Evolutionary conservation across 495 filamentous ascomycete genomes (phyloP).

Genomic region (Hypomontagnella submonticulosa): DNA sequence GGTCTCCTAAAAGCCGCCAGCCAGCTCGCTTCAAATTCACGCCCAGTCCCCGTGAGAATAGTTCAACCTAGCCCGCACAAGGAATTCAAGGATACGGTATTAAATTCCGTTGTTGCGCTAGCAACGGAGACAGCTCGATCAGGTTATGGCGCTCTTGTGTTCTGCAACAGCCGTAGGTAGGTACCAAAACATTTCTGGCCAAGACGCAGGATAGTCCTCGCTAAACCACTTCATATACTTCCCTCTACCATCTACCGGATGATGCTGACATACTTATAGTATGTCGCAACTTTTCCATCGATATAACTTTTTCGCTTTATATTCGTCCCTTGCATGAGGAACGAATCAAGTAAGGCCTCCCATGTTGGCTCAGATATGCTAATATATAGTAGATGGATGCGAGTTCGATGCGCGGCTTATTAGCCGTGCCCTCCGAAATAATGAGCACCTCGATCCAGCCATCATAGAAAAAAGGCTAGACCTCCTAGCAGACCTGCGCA

Average conservation of each 20-base stretch:
- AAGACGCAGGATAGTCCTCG: neutral
- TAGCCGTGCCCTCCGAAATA: slow-evolving; percentile 68
- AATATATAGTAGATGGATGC: slow-evolving; percentile 54
- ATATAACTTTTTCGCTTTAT: neutral
- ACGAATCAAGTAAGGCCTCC: neutral
- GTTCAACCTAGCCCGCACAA: slow-evolving; percentile 67
- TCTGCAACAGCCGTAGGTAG: slow-evolving; percentile 72
- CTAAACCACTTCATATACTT: slow-evolving; percentile 1
- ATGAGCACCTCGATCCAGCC: slow-evolving; percentile 54
- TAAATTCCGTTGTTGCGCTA: slow-evolving; percentile 77
- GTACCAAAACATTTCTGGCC: slow-evolving; percentile 6
- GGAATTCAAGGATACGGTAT: slow-evolving; percentile 70
- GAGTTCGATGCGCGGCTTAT: slow-evolving; percentile 73
- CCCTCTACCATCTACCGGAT: neutral
- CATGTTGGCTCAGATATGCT: slow-evolving; percentile 9
- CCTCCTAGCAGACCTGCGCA: slow-evolving; percentile 74
- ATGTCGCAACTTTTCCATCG: slow-evolving; percentile 13
- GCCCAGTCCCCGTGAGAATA: slow-evolving; percentile 56
- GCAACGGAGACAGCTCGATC: slow-evolving; percentile 71
- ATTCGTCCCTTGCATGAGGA: too few relatives aligned
- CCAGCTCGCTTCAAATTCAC: slow-evolving; percentile 58
- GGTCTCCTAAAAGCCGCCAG: slow-evolving; percentile 71
- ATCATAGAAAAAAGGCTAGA: slow-evolving; percentile 70
- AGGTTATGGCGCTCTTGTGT: slow-evolving; percentile 79
- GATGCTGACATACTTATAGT: slow-evolving; percentile 33